Evolutionary conservation across 257 asterid genomes (phyloP).

Genomic region (Solanum sparsipilum): DNA sequence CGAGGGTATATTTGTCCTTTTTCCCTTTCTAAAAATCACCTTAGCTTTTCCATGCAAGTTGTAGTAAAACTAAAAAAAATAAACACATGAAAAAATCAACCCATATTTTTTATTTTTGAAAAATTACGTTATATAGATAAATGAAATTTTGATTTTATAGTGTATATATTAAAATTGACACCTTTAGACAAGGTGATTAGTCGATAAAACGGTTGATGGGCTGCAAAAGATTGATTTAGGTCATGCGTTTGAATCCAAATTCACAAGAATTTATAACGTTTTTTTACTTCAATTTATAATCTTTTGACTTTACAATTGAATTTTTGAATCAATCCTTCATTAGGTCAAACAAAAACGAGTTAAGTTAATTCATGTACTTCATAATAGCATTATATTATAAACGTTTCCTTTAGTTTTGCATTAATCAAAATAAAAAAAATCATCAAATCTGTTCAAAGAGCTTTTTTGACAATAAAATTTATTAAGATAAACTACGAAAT

Average conservation of each 20-base stretch:
- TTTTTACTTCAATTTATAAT: not conserved
- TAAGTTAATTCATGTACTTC: not conserved
- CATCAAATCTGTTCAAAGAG: not conserved
- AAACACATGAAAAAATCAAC: no score
- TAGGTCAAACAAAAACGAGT: not conserved
- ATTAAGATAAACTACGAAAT: not conserved
- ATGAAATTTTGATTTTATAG: no score
- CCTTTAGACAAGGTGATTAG: no score
- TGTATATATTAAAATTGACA: no score
- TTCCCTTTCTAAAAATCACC: not conserved
- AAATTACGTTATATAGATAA: no score
- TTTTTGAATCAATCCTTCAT: not conserved
- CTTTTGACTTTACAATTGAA: not conserved
- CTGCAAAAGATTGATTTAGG: no score
- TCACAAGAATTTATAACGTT: no score
- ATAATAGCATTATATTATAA: not conserved
- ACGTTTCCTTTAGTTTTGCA: not conserved
- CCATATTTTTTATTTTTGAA: no score
- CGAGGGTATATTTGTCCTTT: no score
- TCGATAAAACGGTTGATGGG: no score
- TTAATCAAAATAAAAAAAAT: no score
- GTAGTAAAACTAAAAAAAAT: not conserved
- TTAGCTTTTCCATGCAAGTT: not conserved
- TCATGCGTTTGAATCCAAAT: no score
- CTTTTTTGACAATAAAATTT: not conserved